These are phyloP conservation scores for Monilinia fructigena DNA, from an alignment of 2,329 filamentous ascomycete genomes.

Conservation along the genomic window DNA sequence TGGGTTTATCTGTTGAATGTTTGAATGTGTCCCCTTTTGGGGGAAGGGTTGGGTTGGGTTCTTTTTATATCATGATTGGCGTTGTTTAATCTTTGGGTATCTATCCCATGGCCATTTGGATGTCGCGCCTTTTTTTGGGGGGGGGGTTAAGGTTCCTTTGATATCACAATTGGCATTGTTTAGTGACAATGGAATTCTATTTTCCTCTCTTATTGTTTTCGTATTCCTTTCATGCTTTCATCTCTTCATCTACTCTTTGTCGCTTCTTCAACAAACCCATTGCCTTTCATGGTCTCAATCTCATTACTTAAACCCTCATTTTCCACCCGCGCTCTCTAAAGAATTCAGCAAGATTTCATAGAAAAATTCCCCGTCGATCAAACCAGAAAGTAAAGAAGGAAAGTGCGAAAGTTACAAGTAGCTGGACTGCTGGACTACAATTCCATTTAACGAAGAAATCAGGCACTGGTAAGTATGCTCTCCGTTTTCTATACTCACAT, in stretches of 20 bases:
- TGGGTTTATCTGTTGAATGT: too few species aligned
- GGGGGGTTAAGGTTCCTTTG: too few species aligned
- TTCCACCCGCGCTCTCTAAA: too few species aligned
- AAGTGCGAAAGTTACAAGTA: neutral
- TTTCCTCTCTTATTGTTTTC: neutral
- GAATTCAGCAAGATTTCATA: neutral
- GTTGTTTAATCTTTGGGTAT: too few species aligned
- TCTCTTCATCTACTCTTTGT: neutral
- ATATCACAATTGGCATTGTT: neutral
- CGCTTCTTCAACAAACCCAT: neutral
- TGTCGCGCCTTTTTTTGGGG: too few species aligned
- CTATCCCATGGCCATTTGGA: too few species aligned
- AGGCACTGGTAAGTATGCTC: conserved; percentile 4
- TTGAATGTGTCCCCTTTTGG: too few species aligned
- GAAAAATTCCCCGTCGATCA: neutral
- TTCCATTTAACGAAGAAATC: neutral
- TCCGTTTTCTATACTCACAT: neutral
- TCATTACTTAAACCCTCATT: neutral
- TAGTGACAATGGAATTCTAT: neutral
- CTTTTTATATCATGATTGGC: too few species aligned
- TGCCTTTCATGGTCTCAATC: neutral
- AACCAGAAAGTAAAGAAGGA: neutral
- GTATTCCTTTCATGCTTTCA: neutral
- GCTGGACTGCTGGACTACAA: conserved; percentile 1
- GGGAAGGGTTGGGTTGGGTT: too few species aligned